These are phyloP conservation scores for Penicillium salamii DNA, from an alignment of 495 filamentous ascomycete genomes.

Conservation along the genomic window DNA sequence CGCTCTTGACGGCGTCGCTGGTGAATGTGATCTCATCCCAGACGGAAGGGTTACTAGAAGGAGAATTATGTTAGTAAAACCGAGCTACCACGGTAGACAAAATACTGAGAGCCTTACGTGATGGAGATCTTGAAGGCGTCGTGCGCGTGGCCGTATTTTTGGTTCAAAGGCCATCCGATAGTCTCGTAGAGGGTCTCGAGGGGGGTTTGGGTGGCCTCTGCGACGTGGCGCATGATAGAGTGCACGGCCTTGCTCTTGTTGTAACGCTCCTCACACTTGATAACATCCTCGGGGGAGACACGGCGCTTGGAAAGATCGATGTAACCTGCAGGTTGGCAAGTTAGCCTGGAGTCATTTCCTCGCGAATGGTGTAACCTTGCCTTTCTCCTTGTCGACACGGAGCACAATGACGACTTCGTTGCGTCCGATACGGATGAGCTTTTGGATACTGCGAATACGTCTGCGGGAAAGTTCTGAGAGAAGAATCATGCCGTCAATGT, in stretches of 20 bases:
- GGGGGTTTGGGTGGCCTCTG: constrained; percentile 90
- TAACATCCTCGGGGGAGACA: constrained; percentile 94
- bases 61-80: constrained; percentile 11
- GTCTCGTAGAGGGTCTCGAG: constrained; percentile 90
- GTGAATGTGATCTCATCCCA: constrained; percentile 92
- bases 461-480: constrained; percentile 93
- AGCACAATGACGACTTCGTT: constrained; percentile 99
- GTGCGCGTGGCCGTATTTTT: constrained; percentile 93
- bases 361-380: constrained; percentile 40
- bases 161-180: constrained; percentile 96
- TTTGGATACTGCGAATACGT: constrained; percentile 97
- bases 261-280: constrained; percentile 97
- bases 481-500: constrained; percentile 99
- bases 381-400: constrained; percentile 98
- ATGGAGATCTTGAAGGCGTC: constrained; percentile 99
- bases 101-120: constrained; percentile 58
- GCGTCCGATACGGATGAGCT: constrained; percentile 93
- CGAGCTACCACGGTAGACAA: neutral
- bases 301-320: constrained; percentile 98
- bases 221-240: constrained; percentile 95
- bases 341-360: constrained; percentile 21
- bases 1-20: constrained; percentile 76
- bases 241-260: constrained; percentile 99
- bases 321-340: constrained; percentile 57
- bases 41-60: constrained; percentile 80